phyloP scores from a whole-genome alignment of 108 stramenopile genomes.

The Skeletonema potamos region DNA sequence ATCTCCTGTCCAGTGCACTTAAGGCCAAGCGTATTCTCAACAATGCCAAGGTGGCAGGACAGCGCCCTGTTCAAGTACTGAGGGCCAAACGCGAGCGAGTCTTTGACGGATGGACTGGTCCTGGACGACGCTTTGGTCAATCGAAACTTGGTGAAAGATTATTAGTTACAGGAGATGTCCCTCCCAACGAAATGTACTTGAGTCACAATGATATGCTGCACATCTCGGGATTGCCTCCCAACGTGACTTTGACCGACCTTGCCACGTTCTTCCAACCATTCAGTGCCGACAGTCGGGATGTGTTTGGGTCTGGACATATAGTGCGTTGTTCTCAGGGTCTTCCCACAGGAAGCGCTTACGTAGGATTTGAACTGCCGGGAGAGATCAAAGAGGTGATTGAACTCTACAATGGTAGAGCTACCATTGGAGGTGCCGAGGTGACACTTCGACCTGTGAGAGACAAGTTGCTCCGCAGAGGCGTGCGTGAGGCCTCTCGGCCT shows the following conservation, averaged over 20 bases:
- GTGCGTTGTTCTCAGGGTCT: constrained; percentile 63
- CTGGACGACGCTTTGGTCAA: constrained; percentile 28
- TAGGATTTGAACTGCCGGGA: constrained; percentile 79
- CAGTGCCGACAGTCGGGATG: constrained; percentile 62
- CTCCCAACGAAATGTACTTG: constrained; percentile 72
- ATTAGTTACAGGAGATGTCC: constrained; percentile 81
- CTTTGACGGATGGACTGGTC: constrained; percentile 51
- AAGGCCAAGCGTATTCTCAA: constrained; percentile 53
- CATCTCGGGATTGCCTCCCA: constrained; percentile 64
- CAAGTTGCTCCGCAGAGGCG: constrained; percentile 31
- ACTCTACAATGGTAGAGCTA: constrained; percentile 33
- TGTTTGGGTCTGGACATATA: constrained; percentile 76
- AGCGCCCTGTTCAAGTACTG: constrained; percentile 60
- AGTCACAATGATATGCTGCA: constrained; percentile 70
- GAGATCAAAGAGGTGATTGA: constrained; percentile 63
- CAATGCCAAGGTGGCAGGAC: constrained; percentile 53
- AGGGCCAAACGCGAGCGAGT: constrained; percentile 74
- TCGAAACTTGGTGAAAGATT: constrained; percentile 55
- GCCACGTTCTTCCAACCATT: constrained; percentile 71
- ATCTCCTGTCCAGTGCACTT: constrained; percentile 57
- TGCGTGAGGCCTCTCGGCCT: constrained; percentile 54
- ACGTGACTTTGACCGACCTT: constrained; percentile 64
- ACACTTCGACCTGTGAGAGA: constrained; percentile 45
- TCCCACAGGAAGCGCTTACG: constrained; percentile 74
- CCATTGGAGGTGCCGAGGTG: constrained; percentile 42